These are phyloP conservation scores for Monilinia polystroma DNA, from an alignment of 2,329 filamentous ascomycete genomes.

Conservation along the genomic window DNA sequence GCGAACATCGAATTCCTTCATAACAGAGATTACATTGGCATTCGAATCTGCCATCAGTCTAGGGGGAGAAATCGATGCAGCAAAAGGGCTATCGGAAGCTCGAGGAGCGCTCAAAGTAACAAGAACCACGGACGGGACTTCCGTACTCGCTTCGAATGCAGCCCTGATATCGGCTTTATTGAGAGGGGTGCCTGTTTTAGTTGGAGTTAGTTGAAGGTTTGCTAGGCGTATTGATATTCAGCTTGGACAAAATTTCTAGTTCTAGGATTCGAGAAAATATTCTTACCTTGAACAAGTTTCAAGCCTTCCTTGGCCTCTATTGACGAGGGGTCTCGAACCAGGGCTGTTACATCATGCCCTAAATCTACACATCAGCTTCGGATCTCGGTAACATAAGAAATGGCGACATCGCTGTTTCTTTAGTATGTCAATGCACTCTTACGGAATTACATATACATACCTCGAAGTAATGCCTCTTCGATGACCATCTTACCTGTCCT, in stretches of 20 bases:
- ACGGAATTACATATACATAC: constrained; percentile 13
- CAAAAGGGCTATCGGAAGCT: constrained; percentile 35
- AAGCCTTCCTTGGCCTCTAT: constrained; percentile 41
- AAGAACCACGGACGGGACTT: constrained; percentile 50
- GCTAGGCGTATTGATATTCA: not conserved
- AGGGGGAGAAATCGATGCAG: constrained; percentile 12
- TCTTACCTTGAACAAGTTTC: constrained; percentile 43
- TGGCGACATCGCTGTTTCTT: constrained; percentile 9
- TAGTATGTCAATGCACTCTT: constrained; percentile 2
- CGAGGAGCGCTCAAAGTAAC: constrained; percentile 41
- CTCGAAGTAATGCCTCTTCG: constrained; percentile 38
- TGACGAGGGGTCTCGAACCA: constrained; percentile 45
- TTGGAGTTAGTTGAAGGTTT: not conserved
- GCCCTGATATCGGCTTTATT: constrained; percentile 42
- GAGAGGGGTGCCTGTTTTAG: constrained; percentile 36
- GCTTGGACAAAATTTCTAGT: not conserved
- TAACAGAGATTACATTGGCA: constrained; percentile 42
- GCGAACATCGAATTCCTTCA: constrained; percentile 36
- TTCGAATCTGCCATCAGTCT: constrained; percentile 48
- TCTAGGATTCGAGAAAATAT: not conserved
- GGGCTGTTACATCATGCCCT: constrained; percentile 47
- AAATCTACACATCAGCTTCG: constrained; percentile 6
- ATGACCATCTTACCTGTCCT: constrained; percentile 48
- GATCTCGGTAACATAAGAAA: not conserved
- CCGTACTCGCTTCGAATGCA: constrained; percentile 48